Conservation (phyloP, 305 asterid species). For the Rubia tinctorum region DNA sequence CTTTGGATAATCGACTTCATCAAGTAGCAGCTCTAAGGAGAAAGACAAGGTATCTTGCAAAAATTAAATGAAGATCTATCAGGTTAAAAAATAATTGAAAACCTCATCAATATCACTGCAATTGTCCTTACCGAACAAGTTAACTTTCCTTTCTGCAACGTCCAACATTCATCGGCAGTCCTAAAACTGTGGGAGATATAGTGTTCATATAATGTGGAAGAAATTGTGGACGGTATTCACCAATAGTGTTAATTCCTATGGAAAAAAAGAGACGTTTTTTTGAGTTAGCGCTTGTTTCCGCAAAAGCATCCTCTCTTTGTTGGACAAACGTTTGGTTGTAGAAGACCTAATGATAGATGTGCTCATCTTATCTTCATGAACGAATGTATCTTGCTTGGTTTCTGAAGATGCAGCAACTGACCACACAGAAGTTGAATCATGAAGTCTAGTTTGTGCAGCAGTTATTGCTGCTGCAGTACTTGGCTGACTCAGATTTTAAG, state of each 20-base stretch:
- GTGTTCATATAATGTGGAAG: background rate
- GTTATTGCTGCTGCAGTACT: conserved; percentile 30
- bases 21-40: no score
- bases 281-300: conserved; percentile 77
- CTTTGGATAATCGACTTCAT: no score
- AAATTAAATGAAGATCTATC: no score
- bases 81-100: no score
- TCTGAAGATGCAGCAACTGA: conserved; percentile 26
- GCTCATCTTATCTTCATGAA: conserved; percentile 29
- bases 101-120: no score
- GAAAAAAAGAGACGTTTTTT: conserved; percentile 69
- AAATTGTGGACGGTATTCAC: background rate
- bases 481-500: conserved; percentile 35
- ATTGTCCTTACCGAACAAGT: no score
- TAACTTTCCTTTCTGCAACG: background rate
- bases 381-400: conserved; percentile 25
- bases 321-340: conserved; percentile 57
- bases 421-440: conserved; percentile 18
- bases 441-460: conserved; percentile 18
- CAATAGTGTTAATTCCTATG: conserved; percentile 55
- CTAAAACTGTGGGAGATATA: background rate
- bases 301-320: conserved; percentile 84
- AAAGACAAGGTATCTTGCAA: no score
- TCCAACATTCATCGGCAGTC: background rate
- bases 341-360: conserved; percentile 26